Evolutionary conservation across 2,329 filamentous ascomycete species (phyloP).

Genomic region (Sclerotinia minor): DNA sequence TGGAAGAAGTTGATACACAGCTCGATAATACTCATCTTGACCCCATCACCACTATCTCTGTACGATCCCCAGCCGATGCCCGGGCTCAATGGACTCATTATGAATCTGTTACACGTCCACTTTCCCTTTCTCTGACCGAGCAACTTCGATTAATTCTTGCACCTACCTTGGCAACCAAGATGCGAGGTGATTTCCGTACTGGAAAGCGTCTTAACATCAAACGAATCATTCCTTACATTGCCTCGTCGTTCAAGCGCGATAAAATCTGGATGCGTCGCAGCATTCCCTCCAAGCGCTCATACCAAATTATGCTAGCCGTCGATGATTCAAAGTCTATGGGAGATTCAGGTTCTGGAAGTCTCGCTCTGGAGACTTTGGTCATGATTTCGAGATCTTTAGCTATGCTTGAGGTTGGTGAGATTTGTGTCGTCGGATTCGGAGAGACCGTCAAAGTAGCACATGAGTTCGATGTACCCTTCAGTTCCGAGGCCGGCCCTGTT

Average conservation of each 20-base stretch:
- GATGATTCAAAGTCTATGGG: slow-evolving; percentile 96
- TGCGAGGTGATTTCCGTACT: slow-evolving; percentile 94
- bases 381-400: slow-evolving; percentile 83
- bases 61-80: slow-evolving; percentile 55
- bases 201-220: slow-evolving; percentile 99
- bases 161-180: slow-evolving; percentile 91
- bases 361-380: slow-evolving; percentile 92
- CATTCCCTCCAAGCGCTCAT: slow-evolving; percentile 87
- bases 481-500: slow-evolving; percentile 75
- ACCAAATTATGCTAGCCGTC: slow-evolving; percentile 96
- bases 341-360: slow-evolving; percentile 69
- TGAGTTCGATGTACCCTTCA: slow-evolving; percentile 79
- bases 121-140: slow-evolving; percentile 87
- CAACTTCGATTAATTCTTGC: slow-evolving; percentile 94
- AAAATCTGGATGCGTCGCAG: slow-evolving; percentile 99
- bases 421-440: slow-evolving; percentile 90
- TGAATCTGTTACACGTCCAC: slow-evolving; percentile 78
- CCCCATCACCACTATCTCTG: slow-evolving; percentile 28
- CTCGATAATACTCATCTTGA: slow-evolving; percentile 72
- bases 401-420: slow-evolving; percentile 92
- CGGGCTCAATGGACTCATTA: slow-evolving; percentile 81
- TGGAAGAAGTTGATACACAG: slow-evolving; percentile 51
- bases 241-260: slow-evolving; percentile 96
- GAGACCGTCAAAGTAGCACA: slow-evolving; percentile 81
- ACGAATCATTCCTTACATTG: slow-evolving; percentile 98